Base-by-base conservation (phyloP, 164 flowering plant species). In the Malania oleifera region DNA sequence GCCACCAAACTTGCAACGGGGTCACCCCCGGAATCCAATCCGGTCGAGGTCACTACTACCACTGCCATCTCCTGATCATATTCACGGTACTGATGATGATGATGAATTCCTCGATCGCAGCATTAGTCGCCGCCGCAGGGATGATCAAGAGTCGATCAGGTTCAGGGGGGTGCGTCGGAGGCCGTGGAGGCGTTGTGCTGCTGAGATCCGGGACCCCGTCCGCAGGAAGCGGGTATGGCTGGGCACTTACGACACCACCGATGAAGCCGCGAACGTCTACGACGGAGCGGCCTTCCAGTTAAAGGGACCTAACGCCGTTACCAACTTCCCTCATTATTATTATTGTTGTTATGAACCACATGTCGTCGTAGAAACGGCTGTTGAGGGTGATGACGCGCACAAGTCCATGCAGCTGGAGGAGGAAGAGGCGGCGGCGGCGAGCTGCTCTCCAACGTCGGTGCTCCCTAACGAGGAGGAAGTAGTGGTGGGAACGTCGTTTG, bases 171-270 rank as follows among this genome's bases (percentile, higher is more conserved):
- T 86, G 0, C 62, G 92, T 5, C 82, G 63, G 64, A 48, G 92
- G 41, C 92, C 89, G 7, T 86, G 92, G 92, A 89, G 92, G 1
- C 50, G 71, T 5, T 86, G 85, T 84, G 92, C 92, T 0, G 89
- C 89, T 2, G 89, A 86, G 80, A 86, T 86, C 49, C 83, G 89
- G 0, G 92, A 86, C 65, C 83, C 87, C 52, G 46, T 37, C 12
- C 67, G 56, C 1, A 34, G 82, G 3, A 82, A 78, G 41, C 75
- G 92, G 39, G 39, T 86, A 7, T 86, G 92, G 92, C 80, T 86
- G 3, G 92, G 92, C 0, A 86, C 92, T 15, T 86, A 59, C 64
- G 79, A 82, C 57, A 81, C 92, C 19, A 70, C 92, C 2, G 89
- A 86, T 43, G 87, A 83, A 64, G 92, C 92, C 3, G 92, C 92